Evolutionary conservation across 768 basidiomycete genomes (phyloP).

Genomic region (Lactarius trivialis): DNA sequence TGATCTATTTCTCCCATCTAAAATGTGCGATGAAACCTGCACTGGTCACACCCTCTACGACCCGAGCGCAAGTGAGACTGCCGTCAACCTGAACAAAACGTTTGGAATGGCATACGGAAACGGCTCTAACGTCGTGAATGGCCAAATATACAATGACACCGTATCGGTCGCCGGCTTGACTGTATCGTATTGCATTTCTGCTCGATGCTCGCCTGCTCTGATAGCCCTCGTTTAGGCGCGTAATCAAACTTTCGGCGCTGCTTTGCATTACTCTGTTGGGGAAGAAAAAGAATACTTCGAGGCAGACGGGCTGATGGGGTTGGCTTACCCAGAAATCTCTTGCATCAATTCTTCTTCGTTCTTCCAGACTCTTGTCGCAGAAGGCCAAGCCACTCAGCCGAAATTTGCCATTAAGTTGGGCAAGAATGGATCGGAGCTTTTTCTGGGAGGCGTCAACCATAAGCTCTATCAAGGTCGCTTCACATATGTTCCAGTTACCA

Average conservation of each 20-base stretch:
- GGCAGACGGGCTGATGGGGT: conserved; percentile 1
- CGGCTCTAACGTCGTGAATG: conserved; percentile 2
- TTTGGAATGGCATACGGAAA: background rate
- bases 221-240: background rate
- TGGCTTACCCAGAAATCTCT: background rate
- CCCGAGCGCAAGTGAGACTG: background rate
- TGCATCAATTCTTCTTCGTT: background rate
- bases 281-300: too few species aligned
- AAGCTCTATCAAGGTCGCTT: background rate
- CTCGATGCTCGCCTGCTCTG: background rate
- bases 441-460: conserved; percentile 7
- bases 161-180: conserved; percentile 3
- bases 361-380: background rate
- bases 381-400: background rate
- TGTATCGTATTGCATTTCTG: background rate
- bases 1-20: background rate
- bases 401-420: conserved; percentile 2
- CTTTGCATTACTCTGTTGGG: background rate
- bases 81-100: background rate
- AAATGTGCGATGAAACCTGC: background rate
- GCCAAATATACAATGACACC: background rate
- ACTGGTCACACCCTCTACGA: background rate
- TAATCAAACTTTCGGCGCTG: conserved; percentile 1
- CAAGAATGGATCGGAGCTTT: conserved; percentile 4
- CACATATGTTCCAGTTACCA: conserved; percentile 2